These are phyloP conservation scores for Phytophthora sp. DNA, from an alignment of 352 stramenopile species.

Conservation along the genomic window DNA sequence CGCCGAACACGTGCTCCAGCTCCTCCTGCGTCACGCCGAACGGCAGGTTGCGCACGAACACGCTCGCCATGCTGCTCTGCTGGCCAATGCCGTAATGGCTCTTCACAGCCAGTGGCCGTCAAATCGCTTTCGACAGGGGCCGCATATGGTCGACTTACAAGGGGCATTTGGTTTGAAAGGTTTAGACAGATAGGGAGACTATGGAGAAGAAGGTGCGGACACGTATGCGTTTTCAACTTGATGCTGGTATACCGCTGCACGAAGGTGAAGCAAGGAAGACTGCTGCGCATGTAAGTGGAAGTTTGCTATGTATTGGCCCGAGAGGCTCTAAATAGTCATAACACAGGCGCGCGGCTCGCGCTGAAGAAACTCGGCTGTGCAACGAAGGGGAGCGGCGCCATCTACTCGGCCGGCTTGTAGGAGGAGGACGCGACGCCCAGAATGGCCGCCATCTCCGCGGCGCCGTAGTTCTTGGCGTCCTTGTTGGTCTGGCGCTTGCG, in stretches of 20 bases:
- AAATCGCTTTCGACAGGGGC: slow-evolving; percentile 6
- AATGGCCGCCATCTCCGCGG: slow-evolving; percentile 86
- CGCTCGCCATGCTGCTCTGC: slow-evolving; percentile 47
- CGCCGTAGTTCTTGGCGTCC: slow-evolving; percentile 85
- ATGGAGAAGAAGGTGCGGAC: not conserved
- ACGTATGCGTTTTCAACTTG: not conserved
- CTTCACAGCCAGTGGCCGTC: slow-evolving; percentile 24
- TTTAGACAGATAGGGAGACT: not conserved
- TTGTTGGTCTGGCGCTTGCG: slow-evolving; percentile 87
- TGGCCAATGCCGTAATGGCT: slow-evolving; percentile 28
- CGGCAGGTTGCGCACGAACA: slow-evolving; percentile 89
- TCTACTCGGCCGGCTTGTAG: slow-evolving; percentile 33
- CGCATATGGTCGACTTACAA: too few relatives aligned
- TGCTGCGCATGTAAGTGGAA: not conserved
- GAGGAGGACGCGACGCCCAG: slow-evolving; percentile 71
- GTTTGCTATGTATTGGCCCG: slow-evolving; percentile 30
- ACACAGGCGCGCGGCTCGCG: not conserved
- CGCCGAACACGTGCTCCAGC: slow-evolving; percentile 83
- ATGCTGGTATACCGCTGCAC: too few relatives aligned
- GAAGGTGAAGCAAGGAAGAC: too few relatives aligned
- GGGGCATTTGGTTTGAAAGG: too few relatives aligned
- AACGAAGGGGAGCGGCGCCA: not conserved
- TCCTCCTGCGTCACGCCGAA: slow-evolving; percentile 87
- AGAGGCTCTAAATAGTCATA: slow-evolving; percentile 39
- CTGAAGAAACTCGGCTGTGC: not conserved